These are phyloP conservation scores for Amniculicola lignicola DNA, from an alignment of 495 filamentous ascomycete genomes.

Conservation along the genomic window DNA sequence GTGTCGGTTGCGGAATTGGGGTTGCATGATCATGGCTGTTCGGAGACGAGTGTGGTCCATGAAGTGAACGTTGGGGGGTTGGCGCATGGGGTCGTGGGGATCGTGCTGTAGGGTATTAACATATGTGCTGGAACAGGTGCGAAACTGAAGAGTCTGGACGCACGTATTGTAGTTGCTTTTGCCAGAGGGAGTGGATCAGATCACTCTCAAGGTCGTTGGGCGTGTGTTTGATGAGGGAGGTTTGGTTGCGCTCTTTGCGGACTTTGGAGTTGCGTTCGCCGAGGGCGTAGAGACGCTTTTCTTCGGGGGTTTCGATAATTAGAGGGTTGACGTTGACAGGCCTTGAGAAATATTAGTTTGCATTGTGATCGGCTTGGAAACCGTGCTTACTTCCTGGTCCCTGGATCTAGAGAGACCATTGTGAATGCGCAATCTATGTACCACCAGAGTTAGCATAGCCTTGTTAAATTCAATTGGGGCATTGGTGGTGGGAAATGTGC, in stretches of 20 bases:
- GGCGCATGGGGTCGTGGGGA: conserved; percentile 54
- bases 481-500: too few species aligned
- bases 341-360: conserved; percentile 34
- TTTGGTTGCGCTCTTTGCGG: conserved; percentile 65
- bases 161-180: conserved; percentile 66
- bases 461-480: too few species aligned
- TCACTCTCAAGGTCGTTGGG: conserved; percentile 75
- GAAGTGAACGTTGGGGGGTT: conserved; percentile 61
- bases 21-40: conserved; percentile 81
- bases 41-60: conserved; percentile 67
- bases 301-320: conserved; percentile 64
- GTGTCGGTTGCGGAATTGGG: conserved; percentile 79
- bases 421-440: conserved; percentile 82
- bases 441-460: too few species aligned
- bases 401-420: conserved; percentile 76
- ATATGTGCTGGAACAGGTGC: too few species aligned
- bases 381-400: conserved; percentile 59
- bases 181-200: conserved; percentile 78
- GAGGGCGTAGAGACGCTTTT: conserved; percentile 61
- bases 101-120: too few species aligned
- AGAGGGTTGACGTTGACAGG: conserved; percentile 59
- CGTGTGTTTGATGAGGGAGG: conserved; percentile 64
- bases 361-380: neutral
- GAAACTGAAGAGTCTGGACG: too few species aligned
- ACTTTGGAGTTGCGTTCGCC: conserved; percentile 71